Base-by-base conservation (phyloP, 257 asterid genomes). In the Solanum gandarillasii region DNA sequence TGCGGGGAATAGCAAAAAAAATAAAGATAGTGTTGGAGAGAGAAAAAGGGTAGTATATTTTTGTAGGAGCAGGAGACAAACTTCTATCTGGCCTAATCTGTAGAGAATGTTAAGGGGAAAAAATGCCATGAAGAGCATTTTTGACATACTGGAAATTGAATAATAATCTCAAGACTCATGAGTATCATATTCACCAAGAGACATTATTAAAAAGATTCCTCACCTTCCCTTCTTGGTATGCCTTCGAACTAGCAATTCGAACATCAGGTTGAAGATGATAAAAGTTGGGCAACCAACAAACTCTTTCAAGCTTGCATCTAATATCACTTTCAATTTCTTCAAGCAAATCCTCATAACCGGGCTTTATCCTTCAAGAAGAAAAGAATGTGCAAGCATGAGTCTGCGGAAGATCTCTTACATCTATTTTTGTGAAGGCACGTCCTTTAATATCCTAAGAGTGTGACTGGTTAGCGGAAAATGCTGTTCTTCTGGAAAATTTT, bases 151-250 rank as follows among this genome's bases (percentile, higher is more conserved):
- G 41, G 70, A 81, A 81, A 82, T 18, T 3, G 70, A n/a, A 18
- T 18, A 82, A 82, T 20, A 18, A 79, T 79, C 67, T 29, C 70
- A 48, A 31, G 65, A 48, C 70, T 82, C 85, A 11, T 16, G 43
- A 48, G 20, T 46, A 82, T 48, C 81, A 52, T 71, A 71, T 14
- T 78, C 32, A 29, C 7, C 55, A 87, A 41, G 38, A 9, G 36
- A 14, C 38, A 13, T 36, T 14, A 12, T 72, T 23, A 62, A 73
- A n/a, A 13, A 39, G 29, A 32, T 18, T 62, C 12, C 67, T 88
- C 89, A 96, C 99, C 98, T 93, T 94, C 90, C 98, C 99, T 89
- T 94, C 91, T 87, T 91, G 94, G 92, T 95, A 97, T 5, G 95
- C 94, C 89, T 93, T 93, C 3, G 97, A 93, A 91, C 93, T 88